phyloP scores from a whole-genome alignment of 2,329 filamentous ascomycete genomes.

The Sarocladium brachiariae region DNA sequence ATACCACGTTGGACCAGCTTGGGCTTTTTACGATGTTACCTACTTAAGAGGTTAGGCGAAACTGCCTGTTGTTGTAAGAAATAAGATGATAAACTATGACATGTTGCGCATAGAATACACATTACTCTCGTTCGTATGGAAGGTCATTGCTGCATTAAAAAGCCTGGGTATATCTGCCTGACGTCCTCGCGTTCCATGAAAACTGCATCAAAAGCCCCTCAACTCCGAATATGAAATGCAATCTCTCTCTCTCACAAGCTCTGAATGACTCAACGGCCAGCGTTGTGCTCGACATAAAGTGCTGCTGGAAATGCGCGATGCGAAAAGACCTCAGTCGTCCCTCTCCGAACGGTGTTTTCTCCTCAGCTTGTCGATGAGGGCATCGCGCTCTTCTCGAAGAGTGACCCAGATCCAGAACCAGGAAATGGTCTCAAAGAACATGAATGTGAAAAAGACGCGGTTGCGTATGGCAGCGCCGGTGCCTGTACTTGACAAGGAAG shows the following conservation, averaged over 20 bases:
- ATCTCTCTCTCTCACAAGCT: too few species aligned
- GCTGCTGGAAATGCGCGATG: not conserved
- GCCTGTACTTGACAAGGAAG: constrained; percentile 35
- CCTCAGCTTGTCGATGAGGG: constrained; percentile 32
- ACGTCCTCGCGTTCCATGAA: too few species aligned
- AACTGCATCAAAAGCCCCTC: too few species aligned
- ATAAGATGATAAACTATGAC: too few species aligned
- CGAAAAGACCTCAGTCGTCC: not conserved
- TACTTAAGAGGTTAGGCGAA: too few species aligned
- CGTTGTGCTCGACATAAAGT: not conserved
- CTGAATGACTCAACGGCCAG: not conserved
- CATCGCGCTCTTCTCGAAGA: constrained; percentile 56
- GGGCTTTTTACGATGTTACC: too few species aligned
- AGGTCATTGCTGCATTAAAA: too few species aligned
- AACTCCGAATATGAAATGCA: too few species aligned
- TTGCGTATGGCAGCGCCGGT: constrained; percentile 67
- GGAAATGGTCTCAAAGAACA: constrained; percentile 72
- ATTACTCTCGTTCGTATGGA: too few species aligned
- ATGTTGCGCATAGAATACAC: too few species aligned
- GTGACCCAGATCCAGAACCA: constrained; percentile 85
- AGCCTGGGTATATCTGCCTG: not conserved
- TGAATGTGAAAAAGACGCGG: constrained; percentile 75
- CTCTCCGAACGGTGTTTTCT: constrained; percentile 14
- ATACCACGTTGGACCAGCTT: constrained; percentile 5
- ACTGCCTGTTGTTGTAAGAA: too few species aligned